Base-by-base conservation (phyloP, 2,329 filamentous ascomycete genomes). In the Amauroascus verrucosus region DNA sequence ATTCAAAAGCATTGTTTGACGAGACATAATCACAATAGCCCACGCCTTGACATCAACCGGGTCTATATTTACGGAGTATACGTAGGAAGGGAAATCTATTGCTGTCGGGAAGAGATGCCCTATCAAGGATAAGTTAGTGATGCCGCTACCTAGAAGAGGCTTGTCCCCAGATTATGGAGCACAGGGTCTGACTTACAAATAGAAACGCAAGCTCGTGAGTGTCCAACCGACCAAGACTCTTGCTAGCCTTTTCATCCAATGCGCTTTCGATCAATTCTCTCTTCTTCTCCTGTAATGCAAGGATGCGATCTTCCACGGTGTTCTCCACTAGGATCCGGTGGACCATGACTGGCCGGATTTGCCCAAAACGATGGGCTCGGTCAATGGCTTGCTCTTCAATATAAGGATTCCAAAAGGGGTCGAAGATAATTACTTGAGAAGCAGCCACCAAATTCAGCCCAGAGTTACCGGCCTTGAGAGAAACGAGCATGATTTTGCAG, bases 361-460 rank as follows among this genome's bases (percentile, higher is more conserved):
- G 90, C 0, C 89, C 89, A 60, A 95, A 90, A 8, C 90, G 85
- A 68, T 95, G 85, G 1, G 89, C 87, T 20, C 90, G 85, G 66
- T 95, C 90, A 48, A 95, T 84, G 3, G 90, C 90, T 70, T 96
- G 90, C 69, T 89, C 88, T 70, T 95, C 90, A 47, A 94, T 85
- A 64, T 85, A 95, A 0, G 89, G 90, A 58, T 95, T 96, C 88
- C 88, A 95, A 72, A 94, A 95, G 0, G 89, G 89, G 65, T 95
- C 89, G 64, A 95, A 82, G 58, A 95, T 86, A 67, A 96, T 88
- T 60, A 95, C 87, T 58, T 88, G 84, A 1, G 83, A 88, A 0
- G 89, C 90, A 16, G 82, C 81, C 37, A 85, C 87, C 20, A 96
- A 77, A 63, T 96, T 96, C 44, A 96, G 78, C 1, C 90, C 90